Percentiles rank a stretch among this genome's conserved stretches.
Evolutionary conservation across 768 basidiomycete genomes (phyloP).

Genomic region (Hortiboletus campestris): DNA sequence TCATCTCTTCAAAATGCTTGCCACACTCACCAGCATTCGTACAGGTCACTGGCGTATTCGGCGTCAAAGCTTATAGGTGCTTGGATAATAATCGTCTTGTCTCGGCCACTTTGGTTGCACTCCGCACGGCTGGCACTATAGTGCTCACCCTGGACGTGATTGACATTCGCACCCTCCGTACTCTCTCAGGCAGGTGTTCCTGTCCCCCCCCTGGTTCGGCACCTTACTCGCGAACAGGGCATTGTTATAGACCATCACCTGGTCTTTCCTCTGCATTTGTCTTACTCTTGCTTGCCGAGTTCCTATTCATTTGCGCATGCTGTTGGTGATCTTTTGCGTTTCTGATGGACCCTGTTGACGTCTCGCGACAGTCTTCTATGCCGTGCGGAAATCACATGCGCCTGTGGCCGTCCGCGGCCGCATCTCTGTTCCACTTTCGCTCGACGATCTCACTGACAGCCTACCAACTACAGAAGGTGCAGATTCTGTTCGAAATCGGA

Average conservation of each 20-base stretch:
- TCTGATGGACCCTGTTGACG: conserved; percentile 5
- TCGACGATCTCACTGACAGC: conserved; percentile 36
- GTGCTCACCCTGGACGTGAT: conserved; percentile 44
- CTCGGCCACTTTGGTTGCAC: conserved; percentile 39
- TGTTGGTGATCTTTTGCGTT: conserved; percentile 40
- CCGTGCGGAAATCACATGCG: conserved; percentile 51
- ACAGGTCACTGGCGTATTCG: conserved; percentile 62
- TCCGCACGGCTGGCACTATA: conserved; percentile 42
- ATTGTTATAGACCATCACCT: conserved; percentile 40
- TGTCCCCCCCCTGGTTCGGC: neutral
- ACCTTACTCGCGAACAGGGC: conserved; percentile 34
- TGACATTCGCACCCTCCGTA: conserved; percentile 37
- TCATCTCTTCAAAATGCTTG: neutral
- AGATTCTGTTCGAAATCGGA: conserved; percentile 17
- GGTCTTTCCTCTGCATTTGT: conserved; percentile 41
- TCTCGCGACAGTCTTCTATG: conserved; percentile 45
- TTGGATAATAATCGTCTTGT: conserved; percentile 59
- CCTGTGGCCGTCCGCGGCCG: conserved; percentile 53
- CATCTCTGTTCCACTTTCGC: conserved; percentile 49
- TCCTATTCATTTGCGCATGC: conserved; percentile 57
- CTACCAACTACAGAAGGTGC: conserved; percentile 9
- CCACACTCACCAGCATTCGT: neutral
- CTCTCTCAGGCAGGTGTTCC: conserved; percentile 44
- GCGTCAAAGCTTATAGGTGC: conserved; percentile 66
- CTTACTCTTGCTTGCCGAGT: conserved; percentile 50